Conservation (phyloP, 345 rosid species). For the Eucalyptus decipiens region DNA sequence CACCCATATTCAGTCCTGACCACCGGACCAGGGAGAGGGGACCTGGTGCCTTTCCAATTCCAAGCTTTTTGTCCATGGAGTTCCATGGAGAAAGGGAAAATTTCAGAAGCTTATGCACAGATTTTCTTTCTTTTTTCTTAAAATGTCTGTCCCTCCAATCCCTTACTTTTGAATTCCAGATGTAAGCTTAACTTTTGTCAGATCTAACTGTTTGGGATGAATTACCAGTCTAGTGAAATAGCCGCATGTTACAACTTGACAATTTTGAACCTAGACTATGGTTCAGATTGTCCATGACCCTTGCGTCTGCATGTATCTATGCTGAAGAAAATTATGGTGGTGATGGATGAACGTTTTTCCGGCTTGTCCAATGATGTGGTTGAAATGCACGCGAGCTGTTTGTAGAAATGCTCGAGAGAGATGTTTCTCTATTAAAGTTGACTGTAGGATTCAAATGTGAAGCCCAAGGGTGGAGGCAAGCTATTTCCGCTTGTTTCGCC, state of each 20-base stretch:
- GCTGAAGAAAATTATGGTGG: not conserved
- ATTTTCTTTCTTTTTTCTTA: not conserved
- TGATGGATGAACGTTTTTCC: not conserved
- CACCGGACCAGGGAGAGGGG: not conserved
- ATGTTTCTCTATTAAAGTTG: not conserved
- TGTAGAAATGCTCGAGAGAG: not conserved
- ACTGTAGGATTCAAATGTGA: not conserved
- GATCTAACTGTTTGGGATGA: not conserved
- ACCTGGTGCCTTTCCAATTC: not conserved
- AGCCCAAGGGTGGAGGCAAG: not conserved
- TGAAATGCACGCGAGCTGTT: not conserved
- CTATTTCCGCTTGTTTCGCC: not conserved
- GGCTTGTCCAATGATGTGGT: not conserved
- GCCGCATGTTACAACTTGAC: not conserved
- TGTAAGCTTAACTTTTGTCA: not conserved
- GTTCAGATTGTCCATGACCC: not conserved
- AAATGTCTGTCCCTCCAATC: not conserved
- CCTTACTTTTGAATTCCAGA: not conserved
- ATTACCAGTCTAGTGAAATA: not conserved
- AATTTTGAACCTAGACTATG: not conserved
- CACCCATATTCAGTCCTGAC: not conserved
- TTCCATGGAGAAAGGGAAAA: not conserved
- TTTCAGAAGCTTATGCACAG: not conserved
- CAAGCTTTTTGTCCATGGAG: not conserved
- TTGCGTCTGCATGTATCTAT: not conserved